Base-by-base conservation (phyloP, 345 rosid genomes). In the Fremontodendron californicum region DNA sequence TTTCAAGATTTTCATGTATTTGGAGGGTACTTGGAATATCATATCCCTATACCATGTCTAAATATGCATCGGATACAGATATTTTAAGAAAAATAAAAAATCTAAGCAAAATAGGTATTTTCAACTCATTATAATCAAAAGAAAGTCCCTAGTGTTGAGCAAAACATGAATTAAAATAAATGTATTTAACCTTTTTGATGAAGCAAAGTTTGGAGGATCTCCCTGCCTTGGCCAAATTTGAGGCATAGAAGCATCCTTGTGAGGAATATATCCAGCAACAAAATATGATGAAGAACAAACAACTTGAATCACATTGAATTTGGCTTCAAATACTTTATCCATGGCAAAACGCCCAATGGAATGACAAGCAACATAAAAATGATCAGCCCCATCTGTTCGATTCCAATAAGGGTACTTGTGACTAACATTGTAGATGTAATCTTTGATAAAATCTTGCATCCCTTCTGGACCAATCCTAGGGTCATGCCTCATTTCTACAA, bases 331-430 rank as follows among this genome's bases (percentile, higher is more conserved):
- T 8, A 81, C 84, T 79, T 85, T 83, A 33, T 84, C 78, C 88
- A 82, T 82, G 9, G 89, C 90, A 0, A 85, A 78, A 67, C 84
- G 78, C 15, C 91, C 86, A 61, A 87, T 57, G 70, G 90, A 85
- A 81, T 88, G 90, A 79, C 91, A 90, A 68, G 89, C 86, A 64
- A 77, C 88, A 63, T 86, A 90, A 63, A 89, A 88, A 65, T 88
- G 93, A 79, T 89, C 90, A 18, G 90, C 85, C 75, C 91, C 89
- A n/a, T n/a, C n/a, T n/a, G n/a, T n/a, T n/a, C n/a, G n/a, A 60
- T 89, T 89, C 93, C 91, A 88, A 39, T 81, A 89, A 16, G 93
- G 89, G 60, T 86, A 88, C 79, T 74, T 83, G 55, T 29, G 85
- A 69, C 85, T 82, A 88, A n/a, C 65, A 23, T 73, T 57, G 51